Evolutionary conservation across 352 stramenopile genomes (phyloP).

Genomic region (Halophytophthora polymorphica): DNA sequence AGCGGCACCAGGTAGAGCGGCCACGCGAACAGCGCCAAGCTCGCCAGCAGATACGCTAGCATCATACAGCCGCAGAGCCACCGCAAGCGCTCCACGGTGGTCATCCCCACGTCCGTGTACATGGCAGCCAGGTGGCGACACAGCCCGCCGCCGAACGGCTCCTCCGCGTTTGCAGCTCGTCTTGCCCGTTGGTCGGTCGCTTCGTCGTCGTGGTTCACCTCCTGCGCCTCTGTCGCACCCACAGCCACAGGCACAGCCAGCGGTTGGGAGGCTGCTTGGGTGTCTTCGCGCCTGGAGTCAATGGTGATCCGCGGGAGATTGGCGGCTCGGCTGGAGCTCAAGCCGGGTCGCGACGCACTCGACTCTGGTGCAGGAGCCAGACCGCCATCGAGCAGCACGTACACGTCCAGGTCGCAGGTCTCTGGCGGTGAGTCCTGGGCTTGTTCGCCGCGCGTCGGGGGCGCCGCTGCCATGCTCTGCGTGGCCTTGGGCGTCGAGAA

Average conservation of each 20-base stretch:
- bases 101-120: constrained; percentile 33
- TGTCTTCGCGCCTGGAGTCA: constrained; percentile 5
- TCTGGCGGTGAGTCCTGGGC: too few species aligned
- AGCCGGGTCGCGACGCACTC: constrained; percentile 2
- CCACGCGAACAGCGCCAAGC: constrained; percentile 29
- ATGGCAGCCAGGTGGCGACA: constrained; percentile 25
- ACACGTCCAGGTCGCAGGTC: constrained; percentile 10
- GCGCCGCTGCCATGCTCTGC: too few species aligned
- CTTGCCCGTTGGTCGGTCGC: background rate
- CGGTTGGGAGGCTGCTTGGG: background rate
- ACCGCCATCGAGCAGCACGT: constrained; percentile 9
- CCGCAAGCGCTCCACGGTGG: constrained; percentile 30
- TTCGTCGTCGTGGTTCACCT: constrained; percentile 5
- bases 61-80: constrained; percentile 37
- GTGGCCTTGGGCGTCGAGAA: too few species aligned
- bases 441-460: too few species aligned
- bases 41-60: constrained; percentile 31
- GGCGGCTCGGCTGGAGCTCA: constrained; percentile 1
- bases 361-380: constrained; percentile 1
- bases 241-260: background rate
- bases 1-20: constrained; percentile 25
- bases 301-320: constrained; percentile 9
- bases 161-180: constrained; percentile 10
- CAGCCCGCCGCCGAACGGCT: constrained; percentile 16
- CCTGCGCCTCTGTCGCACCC: background rate